A percentile compares a stretch with the other conserved stretches of the same genome.
Conservation (phyloP, 192 early-diverging fungal genomes). For the Blastocladiella britannica region DNA sequence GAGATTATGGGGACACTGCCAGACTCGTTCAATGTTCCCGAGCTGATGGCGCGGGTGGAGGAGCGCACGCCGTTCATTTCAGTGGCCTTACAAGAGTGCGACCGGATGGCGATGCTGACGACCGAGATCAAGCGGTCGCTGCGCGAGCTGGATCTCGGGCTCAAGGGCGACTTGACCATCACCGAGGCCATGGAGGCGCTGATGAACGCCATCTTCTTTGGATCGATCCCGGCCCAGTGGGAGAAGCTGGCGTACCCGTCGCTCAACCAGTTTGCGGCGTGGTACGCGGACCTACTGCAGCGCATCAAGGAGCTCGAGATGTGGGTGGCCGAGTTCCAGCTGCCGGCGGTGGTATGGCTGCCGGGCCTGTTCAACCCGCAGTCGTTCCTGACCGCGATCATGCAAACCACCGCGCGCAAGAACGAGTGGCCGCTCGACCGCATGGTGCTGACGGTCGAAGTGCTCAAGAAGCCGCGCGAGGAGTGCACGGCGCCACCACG, state of each 20-base stretch:
- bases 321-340: slow-evolving; percentile 32
- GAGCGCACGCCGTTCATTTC: slow-evolving; percentile 10
- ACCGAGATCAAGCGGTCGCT: slow-evolving; percentile 29
- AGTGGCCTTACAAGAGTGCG: slow-evolving; percentile 5
- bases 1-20: slow-evolving; percentile 29
- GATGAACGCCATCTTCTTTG: slow-evolving; percentile 40
- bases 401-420: slow-evolving; percentile 36
- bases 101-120: slow-evolving; percentile 53
- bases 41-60: slow-evolving; percentile 6
- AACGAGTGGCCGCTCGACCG: slow-evolving; percentile 39
- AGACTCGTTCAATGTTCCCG: slow-evolving; percentile 16
- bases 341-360: slow-evolving; percentile 27
- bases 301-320: slow-evolving; percentile 16
- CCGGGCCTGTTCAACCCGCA: slow-evolving; percentile 46
- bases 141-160: slow-evolving; percentile 25
- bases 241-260: slow-evolving; percentile 28
- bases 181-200: slow-evolving; percentile 9
- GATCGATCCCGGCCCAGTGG: slow-evolving; percentile 27
- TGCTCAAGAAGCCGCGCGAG: slow-evolving; percentile 20
- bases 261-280: slow-evolving; percentile 27
- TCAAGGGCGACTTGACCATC: slow-evolving; percentile 19
- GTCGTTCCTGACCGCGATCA: slow-evolving; percentile 34
- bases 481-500: slow-evolving; percentile 9
- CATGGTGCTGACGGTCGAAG: slow-evolving; percentile 23
- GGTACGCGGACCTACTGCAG: slow-evolving; percentile 33